Base-by-base conservation (phyloP, 129 eudicot genomes). In the Saussurea involucrata region DNA sequence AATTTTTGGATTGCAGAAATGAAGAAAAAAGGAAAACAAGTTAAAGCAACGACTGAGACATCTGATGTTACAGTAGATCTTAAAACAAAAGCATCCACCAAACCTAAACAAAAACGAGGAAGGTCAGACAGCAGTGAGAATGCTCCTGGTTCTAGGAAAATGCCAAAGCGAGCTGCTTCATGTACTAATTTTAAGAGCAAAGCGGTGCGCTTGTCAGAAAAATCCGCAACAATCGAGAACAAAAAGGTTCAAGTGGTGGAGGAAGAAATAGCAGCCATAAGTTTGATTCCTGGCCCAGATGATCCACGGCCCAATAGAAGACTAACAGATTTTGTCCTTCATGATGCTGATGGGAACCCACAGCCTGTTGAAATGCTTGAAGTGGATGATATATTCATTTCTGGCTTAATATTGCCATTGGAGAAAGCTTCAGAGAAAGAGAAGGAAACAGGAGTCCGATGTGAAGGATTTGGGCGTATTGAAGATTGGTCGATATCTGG, bases 401-500 rank as follows among this genome's bases (percentile, higher is more conserved):
- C 95, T 6, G 97, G 97, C 18, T 46, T 76, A 8, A 79, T 91
- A 66, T 82, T 91, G 77, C 92, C 97, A 10, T 64, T 89, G n/a
- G 94, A 91, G 68, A 86, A 84, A 71, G 65, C 68, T 32, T 76
- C 81, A 58, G 85, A 81, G 3, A 83, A 85, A 68, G 88, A 70
- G 28, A 87, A 82, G 78, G 93, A 78, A 53, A 65, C 76, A 3
- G 89, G 93, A n/a, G 79, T 87, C 6, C 80, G 85, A 18, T 91
- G 97, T 83, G 94, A 85, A 76, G 91, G 90, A 8, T 88, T 91
- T 60, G 94, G 94, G 29, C 88, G 92, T 2, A 83, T 91, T 40
- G 97, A 91, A 75, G 71, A 80, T 13, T 91, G 97, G 97, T 83
- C 87, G 8, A 88, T 91, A 21, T 91, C 97, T 61, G 97, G 97